phyloP scores from a whole-genome alignment of 768 basidiomycete species.

The Tulasnella sp. region DNA sequence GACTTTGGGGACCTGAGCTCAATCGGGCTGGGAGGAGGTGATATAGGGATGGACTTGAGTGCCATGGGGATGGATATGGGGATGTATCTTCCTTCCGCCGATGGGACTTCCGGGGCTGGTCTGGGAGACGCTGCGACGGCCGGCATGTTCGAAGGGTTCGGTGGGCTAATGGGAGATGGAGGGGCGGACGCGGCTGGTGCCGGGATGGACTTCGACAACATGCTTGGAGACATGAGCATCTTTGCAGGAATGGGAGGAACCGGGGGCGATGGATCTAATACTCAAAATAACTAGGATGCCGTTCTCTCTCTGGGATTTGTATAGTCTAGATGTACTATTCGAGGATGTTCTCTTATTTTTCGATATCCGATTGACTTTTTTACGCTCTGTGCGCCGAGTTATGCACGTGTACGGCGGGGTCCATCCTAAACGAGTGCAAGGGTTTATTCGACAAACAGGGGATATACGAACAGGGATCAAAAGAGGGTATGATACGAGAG shows the following conservation, averaged over 20 bases:
- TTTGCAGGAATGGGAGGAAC: not conserved
- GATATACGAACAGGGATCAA: not conserved
- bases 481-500: not conserved
- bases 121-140: not conserved
- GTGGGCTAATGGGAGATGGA: not conserved
- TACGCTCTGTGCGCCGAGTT: too few relatives aligned
- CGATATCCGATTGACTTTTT: too few relatives aligned
- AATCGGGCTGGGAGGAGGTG: not conserved
- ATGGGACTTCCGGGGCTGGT: not conserved
- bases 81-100: not conserved
- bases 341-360: too few relatives aligned
- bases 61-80: not conserved
- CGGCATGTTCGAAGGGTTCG: not conserved
- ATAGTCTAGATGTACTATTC: not conserved
- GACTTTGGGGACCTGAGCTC: not conserved
- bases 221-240: conserved; percentile 1
- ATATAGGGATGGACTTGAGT: not conserved
- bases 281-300: not conserved
- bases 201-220: conserved; percentile 1
- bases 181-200: not conserved
- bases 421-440: not conserved
- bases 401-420: not conserved
- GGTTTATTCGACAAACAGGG: not conserved
- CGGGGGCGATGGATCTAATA: not conserved
- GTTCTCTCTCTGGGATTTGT: not conserved